These are phyloP conservation scores for Globisporangium middletonii DNA, from an alignment of 352 stramenopile genomes.

Conservation along the genomic window DNA sequence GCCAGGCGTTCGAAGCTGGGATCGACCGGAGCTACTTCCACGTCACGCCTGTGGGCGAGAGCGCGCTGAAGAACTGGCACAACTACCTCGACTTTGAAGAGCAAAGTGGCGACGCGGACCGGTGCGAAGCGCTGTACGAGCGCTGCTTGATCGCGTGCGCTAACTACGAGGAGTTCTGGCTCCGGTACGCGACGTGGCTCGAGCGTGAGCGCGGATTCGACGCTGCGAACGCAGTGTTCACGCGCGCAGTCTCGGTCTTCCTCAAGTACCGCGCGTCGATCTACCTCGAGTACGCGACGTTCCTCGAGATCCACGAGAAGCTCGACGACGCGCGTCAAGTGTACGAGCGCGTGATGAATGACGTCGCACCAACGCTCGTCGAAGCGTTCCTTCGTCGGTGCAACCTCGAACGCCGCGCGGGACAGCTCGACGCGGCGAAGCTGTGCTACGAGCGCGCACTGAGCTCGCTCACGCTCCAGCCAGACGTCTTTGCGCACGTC, in stretches of 20 bases:
- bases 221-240: slow-evolving; percentile 54
- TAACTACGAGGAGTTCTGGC: slow-evolving; percentile 81
- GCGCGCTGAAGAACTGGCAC: slow-evolving; percentile 75
- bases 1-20: slow-evolving; percentile 62
- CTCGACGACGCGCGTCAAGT: slow-evolving; percentile 35
- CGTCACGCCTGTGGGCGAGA: slow-evolving; percentile 59
- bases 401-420: slow-evolving; percentile 66
- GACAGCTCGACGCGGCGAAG: slow-evolving; percentile 42
- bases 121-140: slow-evolving; percentile 70
- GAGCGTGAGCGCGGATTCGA: slow-evolving; percentile 52
- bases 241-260: slow-evolving; percentile 56
- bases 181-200: slow-evolving; percentile 63
- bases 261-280: slow-evolving; percentile 69
- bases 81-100: slow-evolving; percentile 79
- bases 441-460: slow-evolving; percentile 50
- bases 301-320: slow-evolving; percentile 59
- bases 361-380: slow-evolving; percentile 51
- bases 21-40: slow-evolving; percentile 84
- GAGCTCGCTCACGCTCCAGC: slow-evolving; percentile 29
- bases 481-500: slow-evolving; percentile 42
- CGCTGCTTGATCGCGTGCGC: slow-evolving; percentile 76
- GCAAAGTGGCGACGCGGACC: slow-evolving; percentile 30
- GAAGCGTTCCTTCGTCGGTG: slow-evolving; percentile 61
- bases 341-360: slow-evolving; percentile 51
- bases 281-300: slow-evolving; percentile 68